Base-by-base conservation (phyloP, 1,139 yeast genomes). In the Schwanniomyces etchellsii region DNA sequence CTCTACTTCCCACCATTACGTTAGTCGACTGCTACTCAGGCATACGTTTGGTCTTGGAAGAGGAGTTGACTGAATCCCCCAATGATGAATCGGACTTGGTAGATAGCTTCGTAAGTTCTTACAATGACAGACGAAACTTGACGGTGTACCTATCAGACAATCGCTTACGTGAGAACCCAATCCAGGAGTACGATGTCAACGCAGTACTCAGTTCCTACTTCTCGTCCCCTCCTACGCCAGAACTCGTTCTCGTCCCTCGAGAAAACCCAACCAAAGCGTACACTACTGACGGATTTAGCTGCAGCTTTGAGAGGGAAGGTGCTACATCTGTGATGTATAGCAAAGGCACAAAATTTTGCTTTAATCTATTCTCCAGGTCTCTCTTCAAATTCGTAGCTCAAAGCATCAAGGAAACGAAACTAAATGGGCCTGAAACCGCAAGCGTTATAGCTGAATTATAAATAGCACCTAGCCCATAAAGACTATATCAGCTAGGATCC, bases 141-240 rank as follows among this genome's bases (percentile, higher is more conserved):
- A 28, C 27, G 11, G 46, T 53, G 3, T 36, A 44, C 31, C 30
- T 53, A 14, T 38, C 45, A 30, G 58, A 53, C 36, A 20, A 31
- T 3, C 35, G 52, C 27, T 23, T 43, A 16, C 32, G 40, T 28
- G 36, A 37, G 16, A 28, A 31, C 9, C n/a, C 15, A 15, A 22
- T 28, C n/a, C 9, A 7, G 7, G 7, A 7, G 7, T 18, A 7
- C 7, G n/a, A 18, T 18, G 21, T 7, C 7, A 18, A 18, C 5
- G 27, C 7, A 15, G 6, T 11, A 7, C 5, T 12, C 16, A 13
- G 17, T 5, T 5, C n/a, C 5, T n/a, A 5, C 12, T 5, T 16
- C n/a, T 12, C n/a, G 9, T 24, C 44, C 23, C 50, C 53, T 11
- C 34, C 40, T 5, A 31, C 39, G 5, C 40, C 50, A 5, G 45